These are phyloP conservation scores for Dryadomyces quercus-mongolicae DNA, from an alignment of 2,329 filamentous ascomycete genomes.

Conservation along the genomic window DNA sequence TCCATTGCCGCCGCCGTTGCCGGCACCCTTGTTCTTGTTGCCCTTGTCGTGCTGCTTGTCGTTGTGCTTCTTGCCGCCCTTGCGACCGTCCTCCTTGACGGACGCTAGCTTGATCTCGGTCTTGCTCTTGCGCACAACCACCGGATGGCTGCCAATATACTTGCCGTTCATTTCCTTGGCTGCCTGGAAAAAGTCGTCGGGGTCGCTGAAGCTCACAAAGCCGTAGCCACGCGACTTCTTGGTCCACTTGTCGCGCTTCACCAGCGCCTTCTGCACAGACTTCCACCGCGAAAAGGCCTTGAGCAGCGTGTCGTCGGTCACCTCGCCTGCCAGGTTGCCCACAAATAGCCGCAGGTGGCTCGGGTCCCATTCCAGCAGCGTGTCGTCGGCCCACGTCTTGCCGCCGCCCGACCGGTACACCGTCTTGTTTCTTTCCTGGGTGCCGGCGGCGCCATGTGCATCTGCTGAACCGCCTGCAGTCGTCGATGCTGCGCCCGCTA, in stretches of 20 bases:
- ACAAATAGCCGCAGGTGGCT: conserved; percentile 91
- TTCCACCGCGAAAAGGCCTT: conserved; percentile 88
- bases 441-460: conserved; percentile 22
- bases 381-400: conserved; percentile 81
- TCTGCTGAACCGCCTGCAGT: conserved; percentile 13
- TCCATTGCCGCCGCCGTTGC: conserved; percentile 14
- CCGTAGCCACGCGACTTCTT: conserved; percentile 95
- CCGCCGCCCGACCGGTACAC: conserved; percentile 82
- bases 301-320: conserved; percentile 86
- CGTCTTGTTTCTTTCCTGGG: conserved; percentile 61
- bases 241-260: conserved; percentile 89
- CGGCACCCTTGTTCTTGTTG: conserved; percentile 19
- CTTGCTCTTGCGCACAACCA: conserved; percentile 74
- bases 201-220: conserved; percentile 90
- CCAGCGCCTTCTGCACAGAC: conserved; percentile 83
- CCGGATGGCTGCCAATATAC: conserved; percentile 95
- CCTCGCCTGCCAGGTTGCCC: conserved; percentile 92
- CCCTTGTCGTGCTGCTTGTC: conserved; percentile 15
- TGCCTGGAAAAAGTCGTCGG: conserved; percentile 92
- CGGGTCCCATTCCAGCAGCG: conserved; percentile 90
- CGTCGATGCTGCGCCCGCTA: conserved; percentile 5
- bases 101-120: conserved; percentile 76
- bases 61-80: conserved; percentile 13
- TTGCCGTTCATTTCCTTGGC: conserved; percentile 98
- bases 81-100: conserved; percentile 49